These are phyloP conservation scores for Xerophyta viscosa DNA, from an alignment of 106 monocot genomes.

Conservation along the genomic window DNA sequence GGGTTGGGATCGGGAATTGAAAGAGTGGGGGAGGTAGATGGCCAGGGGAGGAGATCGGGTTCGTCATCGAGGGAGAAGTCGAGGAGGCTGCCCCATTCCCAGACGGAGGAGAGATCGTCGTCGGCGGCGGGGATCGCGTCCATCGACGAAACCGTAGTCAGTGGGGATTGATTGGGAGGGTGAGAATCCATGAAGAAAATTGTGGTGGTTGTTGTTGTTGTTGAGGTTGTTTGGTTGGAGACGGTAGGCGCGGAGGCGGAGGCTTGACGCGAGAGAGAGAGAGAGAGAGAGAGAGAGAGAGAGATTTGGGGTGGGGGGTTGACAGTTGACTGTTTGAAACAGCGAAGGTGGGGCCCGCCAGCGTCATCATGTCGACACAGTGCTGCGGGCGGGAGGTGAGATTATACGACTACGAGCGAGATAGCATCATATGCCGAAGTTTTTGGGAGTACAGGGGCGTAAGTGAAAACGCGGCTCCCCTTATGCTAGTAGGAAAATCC, in stretches of 20 bases:
- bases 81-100: constrained; percentile 62
- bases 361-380: constrained; percentile 6
- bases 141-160: neutral
- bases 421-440: too few species aligned
- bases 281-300: too few species aligned
- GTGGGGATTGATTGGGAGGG: neutral
- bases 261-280: neutral
- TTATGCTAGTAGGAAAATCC: too few species aligned
- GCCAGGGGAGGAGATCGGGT: constrained; percentile 32
- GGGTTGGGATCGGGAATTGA: constrained; percentile 4
- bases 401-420: too few species aligned
- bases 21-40: neutral
- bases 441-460: too few species aligned
- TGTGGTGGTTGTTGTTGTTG: neutral
- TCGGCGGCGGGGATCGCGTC: constrained; percentile 9
- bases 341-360: too few species aligned
- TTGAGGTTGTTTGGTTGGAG: neutral
- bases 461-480: too few species aligned
- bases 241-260: neutral
- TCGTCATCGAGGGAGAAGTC: constrained; percentile 45
- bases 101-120: too few species aligned
- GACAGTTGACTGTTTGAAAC: neutral
- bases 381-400: neutral
- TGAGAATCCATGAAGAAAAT: neutral
- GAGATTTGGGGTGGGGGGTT: neutral